phyloP scores from a whole-genome alignment of 2,329 filamentous ascomycete species.

The Phialocephala subalpina region DNA sequence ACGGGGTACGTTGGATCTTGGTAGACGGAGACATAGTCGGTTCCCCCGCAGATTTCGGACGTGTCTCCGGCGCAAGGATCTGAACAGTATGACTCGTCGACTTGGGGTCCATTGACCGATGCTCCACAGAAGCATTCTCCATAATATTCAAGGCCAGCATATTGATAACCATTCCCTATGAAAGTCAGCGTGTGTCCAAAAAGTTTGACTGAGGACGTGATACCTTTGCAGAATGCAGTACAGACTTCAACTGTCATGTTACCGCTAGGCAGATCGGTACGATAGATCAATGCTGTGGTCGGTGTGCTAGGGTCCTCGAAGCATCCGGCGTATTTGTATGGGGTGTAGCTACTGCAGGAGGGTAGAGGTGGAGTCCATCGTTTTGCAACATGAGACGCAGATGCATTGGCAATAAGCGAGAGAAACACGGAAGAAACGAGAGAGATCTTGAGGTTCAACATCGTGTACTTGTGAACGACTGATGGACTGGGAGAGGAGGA shows the following conservation, averaged over 20 bases:
- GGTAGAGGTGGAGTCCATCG: constrained; percentile 29
- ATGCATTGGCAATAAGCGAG: constrained; percentile 31
- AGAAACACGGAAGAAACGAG: constrained; percentile 33
- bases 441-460: constrained; percentile 23
- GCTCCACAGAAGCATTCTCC: constrained; percentile 43
- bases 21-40: constrained; percentile 40
- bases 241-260: constrained; percentile 46
- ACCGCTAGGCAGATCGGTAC: constrained; percentile 31
- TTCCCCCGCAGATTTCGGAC: constrained; percentile 36
- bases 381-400: constrained; percentile 29
- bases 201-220: background rate
- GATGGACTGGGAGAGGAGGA: background rate
- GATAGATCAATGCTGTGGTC: constrained; percentile 39
- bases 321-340: constrained; percentile 45
- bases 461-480: background rate
- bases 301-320: constrained; percentile 38
- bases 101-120: constrained; percentile 40
- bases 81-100: constrained; percentile 34
- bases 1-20: constrained; percentile 45
- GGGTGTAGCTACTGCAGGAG: constrained; percentile 40
- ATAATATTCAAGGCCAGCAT: constrained; percentile 42
- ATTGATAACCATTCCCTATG: constrained; percentile 44
- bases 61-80: constrained; percentile 35
- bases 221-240: constrained; percentile 46
- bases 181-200: constrained; percentile 7